Evolutionary conservation across 257 asterid genomes (phyloP), one percentile per base, ranked within the genome.

Genomic region (Gentiana macrophylla): DNA sequence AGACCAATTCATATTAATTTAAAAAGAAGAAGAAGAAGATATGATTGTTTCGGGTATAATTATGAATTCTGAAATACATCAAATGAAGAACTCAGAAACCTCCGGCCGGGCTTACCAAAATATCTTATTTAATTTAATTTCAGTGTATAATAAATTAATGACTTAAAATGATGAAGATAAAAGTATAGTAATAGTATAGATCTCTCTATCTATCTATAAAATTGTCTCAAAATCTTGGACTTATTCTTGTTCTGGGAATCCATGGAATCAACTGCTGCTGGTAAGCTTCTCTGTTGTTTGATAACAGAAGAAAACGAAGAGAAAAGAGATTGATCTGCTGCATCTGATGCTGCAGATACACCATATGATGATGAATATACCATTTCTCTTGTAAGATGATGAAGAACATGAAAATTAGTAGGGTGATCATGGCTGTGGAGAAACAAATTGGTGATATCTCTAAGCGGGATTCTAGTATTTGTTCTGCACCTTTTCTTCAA

Each of bases 391-490:
- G 24, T 24, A 24, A 24, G 24, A 24, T 24, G 24, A 24, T 24
- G 24, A 24, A 24, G 46, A 41, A 4, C 46, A 41, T 4, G 46
- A 41, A 41, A 41, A 41, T 44, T 37, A 4, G 37, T 13, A 0
- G 24, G 24, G 24, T 24, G 24, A 24, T 24, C 46, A 35, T 35
- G 56, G 37, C 3, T 24, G 62, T 13, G 15, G 37, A 55, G 7
- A 59, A 58, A 53, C 52, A 75, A 60, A 56, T 68, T 51, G 6
- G 88, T 78, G n/a, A 81, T 68, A 55, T 81, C 80, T 61, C 63
- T 76, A 12, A 78, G 47, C 37, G 84, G 79, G 72, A 60, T 70
- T 52, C 84, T 68, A 12, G 32, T 11, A 12, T 48, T 59, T 24
- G 24, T 24, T 24, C 24, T 24, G 24, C 24, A 24, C 24, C 24